Evolutionary conservation across 805 yeast species (phyloP).

Genomic region (Zygotorulaspora danielsina): DNA sequence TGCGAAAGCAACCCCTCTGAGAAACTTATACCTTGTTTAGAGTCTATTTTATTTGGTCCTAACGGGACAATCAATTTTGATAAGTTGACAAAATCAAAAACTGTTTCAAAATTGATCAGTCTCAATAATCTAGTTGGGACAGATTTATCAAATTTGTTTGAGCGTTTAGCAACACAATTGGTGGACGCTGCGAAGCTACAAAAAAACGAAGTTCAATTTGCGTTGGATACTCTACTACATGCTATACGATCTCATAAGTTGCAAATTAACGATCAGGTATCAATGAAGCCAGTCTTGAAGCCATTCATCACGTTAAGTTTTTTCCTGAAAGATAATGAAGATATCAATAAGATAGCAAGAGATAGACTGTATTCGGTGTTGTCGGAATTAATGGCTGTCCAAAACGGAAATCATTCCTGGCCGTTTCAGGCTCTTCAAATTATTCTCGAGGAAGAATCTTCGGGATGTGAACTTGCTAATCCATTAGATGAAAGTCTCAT

Average conservation of each 20-base stretch:
- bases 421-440: constrained; percentile 49
- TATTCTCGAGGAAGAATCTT: constrained; percentile 29
- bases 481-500: constrained; percentile 58
- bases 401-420: constrained; percentile 44
- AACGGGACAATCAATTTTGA: constrained; percentile 71
- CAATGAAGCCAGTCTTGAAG: constrained; percentile 33
- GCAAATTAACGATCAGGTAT: constrained; percentile 22
- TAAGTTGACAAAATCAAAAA: constrained; percentile 66
- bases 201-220: constrained; percentile 43
- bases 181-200: constrained; percentile 6
- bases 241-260: constrained; percentile 46
- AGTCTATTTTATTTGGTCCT: constrained; percentile 39
- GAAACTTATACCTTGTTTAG: constrained; percentile 34
- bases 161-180: constrained; percentile 12
- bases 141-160: constrained; percentile 26
- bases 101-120: constrained; percentile 45
- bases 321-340: constrained; percentile 25
- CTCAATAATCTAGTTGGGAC: constrained; percentile 14
- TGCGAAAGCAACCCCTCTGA: constrained; percentile 37
- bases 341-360: constrained; percentile 38
- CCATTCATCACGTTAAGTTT: constrained; percentile 33
- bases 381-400: constrained; percentile 48
- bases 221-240: constrained; percentile 53
- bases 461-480: constrained; percentile 29
- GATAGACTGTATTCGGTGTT: constrained; percentile 68